These are phyloP conservation scores for Scedosporium dehoogii DNA, from an alignment of 2,329 filamentous ascomycete genomes.

Conservation along the genomic window DNA sequence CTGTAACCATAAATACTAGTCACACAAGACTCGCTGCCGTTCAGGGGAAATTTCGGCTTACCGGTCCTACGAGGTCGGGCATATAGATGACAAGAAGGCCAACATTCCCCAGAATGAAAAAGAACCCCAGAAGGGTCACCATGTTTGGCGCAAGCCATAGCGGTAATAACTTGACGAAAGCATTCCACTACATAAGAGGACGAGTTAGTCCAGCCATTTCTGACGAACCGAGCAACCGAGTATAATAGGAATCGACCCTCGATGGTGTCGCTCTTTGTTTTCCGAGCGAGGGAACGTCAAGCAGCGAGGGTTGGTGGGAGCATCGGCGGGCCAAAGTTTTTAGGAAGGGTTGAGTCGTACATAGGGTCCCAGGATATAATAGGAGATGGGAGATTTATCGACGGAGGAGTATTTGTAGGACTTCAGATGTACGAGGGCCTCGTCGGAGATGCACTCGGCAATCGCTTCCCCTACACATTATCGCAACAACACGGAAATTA, in stretches of 20 bases:
- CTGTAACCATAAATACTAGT: not conserved
- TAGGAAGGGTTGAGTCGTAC: slow-evolving; percentile 44
- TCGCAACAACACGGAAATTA: not conserved
- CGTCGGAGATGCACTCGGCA: slow-evolving; percentile 56
- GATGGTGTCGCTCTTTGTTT: no score
- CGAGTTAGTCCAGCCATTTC: slow-evolving; percentile 9
- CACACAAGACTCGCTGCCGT: no score
- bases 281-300: not conserved
- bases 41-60: slow-evolving; percentile 31
- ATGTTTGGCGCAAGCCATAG: slow-evolving; percentile 97
- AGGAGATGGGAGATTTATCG: slow-evolving; percentile 87
- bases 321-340: not conserved
- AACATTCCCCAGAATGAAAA: slow-evolving; percentile 85
- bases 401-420: slow-evolving; percentile 96
- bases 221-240: not conserved
- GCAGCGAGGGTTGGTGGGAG: not conserved
- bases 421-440: slow-evolving; percentile 82
- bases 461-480: not conserved
- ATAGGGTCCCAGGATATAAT: slow-evolving; percentile 91
- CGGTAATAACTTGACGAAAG: slow-evolving; percentile 80
- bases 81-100: slow-evolving; percentile 64
- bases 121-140: slow-evolving; percentile 91
- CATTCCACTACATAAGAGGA: slow-evolving; percentile 68
- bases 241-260: no score
- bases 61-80: slow-evolving; percentile 83